phyloP scores from a whole-genome alignment of 2,329 filamentous ascomycete species.

The Aspergillus ruber region DNA sequence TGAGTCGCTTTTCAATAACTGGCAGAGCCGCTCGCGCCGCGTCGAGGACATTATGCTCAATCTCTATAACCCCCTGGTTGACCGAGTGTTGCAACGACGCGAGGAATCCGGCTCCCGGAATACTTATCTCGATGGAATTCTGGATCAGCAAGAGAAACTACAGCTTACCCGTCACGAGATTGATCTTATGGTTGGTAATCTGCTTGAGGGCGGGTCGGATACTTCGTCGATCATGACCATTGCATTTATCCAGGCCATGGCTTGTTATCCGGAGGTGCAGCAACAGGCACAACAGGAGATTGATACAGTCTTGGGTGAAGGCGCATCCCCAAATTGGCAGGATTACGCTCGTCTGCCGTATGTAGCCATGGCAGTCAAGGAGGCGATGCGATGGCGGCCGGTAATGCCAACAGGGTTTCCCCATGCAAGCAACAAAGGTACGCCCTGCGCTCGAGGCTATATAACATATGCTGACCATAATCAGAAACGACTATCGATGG shows the following conservation, averaged over 20 bases:
- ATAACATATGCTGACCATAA: constrained; percentile 28
- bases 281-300: constrained; percentile 43
- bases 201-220: constrained; percentile 33
- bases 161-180: constrained; percentile 34
- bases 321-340: constrained; percentile 43
- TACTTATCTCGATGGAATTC: constrained; percentile 36
- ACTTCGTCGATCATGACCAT: constrained; percentile 36
- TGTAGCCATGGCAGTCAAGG: constrained; percentile 49
- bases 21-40: constrained; percentile 28
- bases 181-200: constrained; percentile 26
- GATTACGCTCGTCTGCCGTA: constrained; percentile 24
- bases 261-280: constrained; percentile 7
- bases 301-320: constrained; percentile 43
- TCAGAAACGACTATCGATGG: constrained; percentile 26
- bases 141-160: constrained; percentile 30
- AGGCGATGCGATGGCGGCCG: constrained; percentile 52
- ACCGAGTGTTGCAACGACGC: constrained; percentile 29
- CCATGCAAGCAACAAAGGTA: constrained; percentile 9
- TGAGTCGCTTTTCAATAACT: constrained; percentile 36
- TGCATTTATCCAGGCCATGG: constrained; percentile 16
- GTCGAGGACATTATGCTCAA: constrained; percentile 37
- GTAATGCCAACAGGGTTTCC: constrained; percentile 10
- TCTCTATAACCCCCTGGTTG: constrained; percentile 35
- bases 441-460: not conserved
- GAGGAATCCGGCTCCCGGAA: constrained; percentile 14